Conservation (phyloP, 1,284 basidiomycete species). For the Schizophyllum amplum region DNA sequence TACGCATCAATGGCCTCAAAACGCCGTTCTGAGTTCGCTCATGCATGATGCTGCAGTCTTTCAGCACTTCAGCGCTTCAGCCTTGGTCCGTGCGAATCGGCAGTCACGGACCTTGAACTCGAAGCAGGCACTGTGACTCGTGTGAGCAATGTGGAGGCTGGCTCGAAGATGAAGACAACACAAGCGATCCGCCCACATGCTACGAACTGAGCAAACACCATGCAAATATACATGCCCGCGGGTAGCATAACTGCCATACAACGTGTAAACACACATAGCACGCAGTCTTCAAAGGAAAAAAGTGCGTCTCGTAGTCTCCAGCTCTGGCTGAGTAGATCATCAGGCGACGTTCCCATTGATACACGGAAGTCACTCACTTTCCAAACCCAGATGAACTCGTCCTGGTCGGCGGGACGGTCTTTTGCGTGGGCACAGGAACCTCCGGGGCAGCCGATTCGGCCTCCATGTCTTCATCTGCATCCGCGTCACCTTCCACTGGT, state of each 20-base stretch:
- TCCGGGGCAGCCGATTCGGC: conserved; percentile 10
- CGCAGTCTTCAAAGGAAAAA: conserved; percentile 59
- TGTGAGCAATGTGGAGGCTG: no score
- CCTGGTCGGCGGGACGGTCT: conserved; percentile 45
- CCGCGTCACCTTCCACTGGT: conserved; percentile 10
- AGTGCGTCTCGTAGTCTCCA: conserved; percentile 71
- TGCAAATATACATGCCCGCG: not conserved
- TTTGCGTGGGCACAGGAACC: conserved; percentile 10
- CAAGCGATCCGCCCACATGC: no score
- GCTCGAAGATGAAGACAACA: no score
- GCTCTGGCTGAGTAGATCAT: conserved; percentile 54
- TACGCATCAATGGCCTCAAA: no score
- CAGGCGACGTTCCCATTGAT: conserved; percentile 9
- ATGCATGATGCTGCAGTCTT: no score
- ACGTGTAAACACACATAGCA: not conserved
- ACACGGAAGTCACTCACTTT: conserved; percentile 44
- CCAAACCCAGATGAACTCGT: conserved; percentile 76
- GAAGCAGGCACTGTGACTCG: no score
- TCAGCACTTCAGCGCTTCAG: no score
- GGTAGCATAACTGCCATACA: not conserved
- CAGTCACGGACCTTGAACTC: no score
- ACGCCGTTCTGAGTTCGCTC: no score
- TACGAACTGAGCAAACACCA: not conserved
- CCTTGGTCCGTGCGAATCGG: no score
- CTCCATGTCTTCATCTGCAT: conserved; percentile 11